Conservation (phyloP, 2,329 filamentous ascomycete species). For the Xylaria sp. region DNA sequence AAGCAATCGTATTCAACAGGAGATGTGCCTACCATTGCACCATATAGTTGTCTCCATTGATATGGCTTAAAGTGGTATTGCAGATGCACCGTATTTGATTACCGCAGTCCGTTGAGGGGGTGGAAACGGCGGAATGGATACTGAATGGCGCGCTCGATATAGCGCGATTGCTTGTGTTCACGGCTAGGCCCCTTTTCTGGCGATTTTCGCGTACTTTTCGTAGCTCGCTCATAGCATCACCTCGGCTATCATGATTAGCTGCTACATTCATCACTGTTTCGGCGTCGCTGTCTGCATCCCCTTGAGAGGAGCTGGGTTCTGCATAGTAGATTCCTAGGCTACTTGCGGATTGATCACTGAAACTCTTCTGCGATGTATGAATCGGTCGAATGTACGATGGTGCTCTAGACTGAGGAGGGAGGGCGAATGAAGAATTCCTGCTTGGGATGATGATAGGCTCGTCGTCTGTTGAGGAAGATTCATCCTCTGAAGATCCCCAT, state of each 20-base stretch:
- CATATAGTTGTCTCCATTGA: constrained; percentile 65
- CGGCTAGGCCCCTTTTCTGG: constrained; percentile 54
- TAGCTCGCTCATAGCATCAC: constrained; percentile 70
- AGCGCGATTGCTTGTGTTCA: constrained; percentile 53
- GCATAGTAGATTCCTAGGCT: constrained; percentile 54
- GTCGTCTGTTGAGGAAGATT: constrained; percentile 70
- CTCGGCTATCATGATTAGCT: constrained; percentile 50
- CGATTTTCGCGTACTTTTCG: constrained; percentile 67
- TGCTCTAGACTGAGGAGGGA: constrained; percentile 65
- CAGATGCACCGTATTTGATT: constrained; percentile 69
- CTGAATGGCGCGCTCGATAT: constrained; percentile 48
- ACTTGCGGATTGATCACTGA: constrained; percentile 62
- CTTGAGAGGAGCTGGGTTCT: constrained; percentile 47
- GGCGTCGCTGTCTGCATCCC: constrained; percentile 66
- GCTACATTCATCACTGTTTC: constrained; percentile 67
- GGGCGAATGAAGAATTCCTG: constrained; percentile 67
- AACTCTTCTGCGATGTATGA: constrained; percentile 59
- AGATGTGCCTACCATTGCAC: constrained; percentile 67
- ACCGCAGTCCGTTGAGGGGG: constrained; percentile 57
- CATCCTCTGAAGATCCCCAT: constrained; percentile 61
- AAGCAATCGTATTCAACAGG: background rate
- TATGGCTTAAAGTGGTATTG: constrained; percentile 51
- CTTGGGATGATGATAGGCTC: constrained; percentile 74
- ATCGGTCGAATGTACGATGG: constrained; percentile 59
- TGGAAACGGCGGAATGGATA: constrained; percentile 53